Base-by-base conservation (phyloP, 257 asterid genomes). In the Gentiana straminea region DNA sequence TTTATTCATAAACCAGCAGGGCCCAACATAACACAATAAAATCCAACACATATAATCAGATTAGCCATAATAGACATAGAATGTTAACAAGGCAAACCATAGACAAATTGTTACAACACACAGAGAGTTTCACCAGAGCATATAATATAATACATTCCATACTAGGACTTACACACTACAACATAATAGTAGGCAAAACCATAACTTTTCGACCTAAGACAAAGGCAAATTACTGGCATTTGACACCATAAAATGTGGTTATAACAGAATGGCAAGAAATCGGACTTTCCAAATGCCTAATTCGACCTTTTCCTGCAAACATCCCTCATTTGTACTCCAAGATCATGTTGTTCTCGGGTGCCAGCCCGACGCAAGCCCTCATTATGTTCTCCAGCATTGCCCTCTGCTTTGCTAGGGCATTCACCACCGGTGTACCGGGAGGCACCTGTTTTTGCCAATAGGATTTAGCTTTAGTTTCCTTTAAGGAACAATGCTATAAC, bases 341-440 rank as follows among this genome's bases (percentile, higher is more conserved):
- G 38, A 88, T 92, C 98, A 92, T 92, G 84, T 92, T 92, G 84
- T 92, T 92, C 58, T 92, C 98, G 4, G 98, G 97, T 49, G 98
- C 94, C 79, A 92, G 75, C 39, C 98, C 98, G 64, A 88, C 84
- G 62, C 97, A 92, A 60, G 98, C 98, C 87, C 98, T 83, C 69
- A 92, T 2, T 59, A 92, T 92, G 71, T 92, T 92, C 84, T 92
- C 98, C 13, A 92, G 88, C 98, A 92, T 92, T 12, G 97, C 84
- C 63, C 98, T 68, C 68, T 87, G 98, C 79, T 92, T 92, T 11
- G 98, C 81, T 1, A 92, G 82, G 0, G 98, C 98, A 67, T 92
- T 92, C 73, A 92, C 98, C 57, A 92, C 98, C 0, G 97, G 98
- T 3, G 98, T 92, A 24, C 97, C 98, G 12, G 97, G 97, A 24